Percentiles rank a stretch among this genome's conserved stretches.
These are phyloP conservation scores for Pulveroboletus ravenelii DNA, from an alignment of 768 basidiomycete species.

Conservation along the genomic window DNA sequence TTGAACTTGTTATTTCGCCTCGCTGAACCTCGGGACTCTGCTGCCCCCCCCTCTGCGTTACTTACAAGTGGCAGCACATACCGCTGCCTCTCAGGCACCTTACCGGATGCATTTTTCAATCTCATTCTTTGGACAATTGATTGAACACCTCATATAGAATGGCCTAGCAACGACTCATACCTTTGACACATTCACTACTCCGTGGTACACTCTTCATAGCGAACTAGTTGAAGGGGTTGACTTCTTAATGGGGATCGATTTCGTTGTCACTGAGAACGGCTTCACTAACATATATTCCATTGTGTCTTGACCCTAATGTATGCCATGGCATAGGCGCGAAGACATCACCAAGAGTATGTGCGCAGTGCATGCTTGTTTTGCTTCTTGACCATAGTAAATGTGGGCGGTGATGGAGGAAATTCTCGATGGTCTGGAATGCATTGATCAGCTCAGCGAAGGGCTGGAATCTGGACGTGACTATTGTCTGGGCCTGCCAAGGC, in stretches of 20 bases:
- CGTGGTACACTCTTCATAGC: neutral
- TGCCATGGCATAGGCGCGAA: constrained; percentile 45
- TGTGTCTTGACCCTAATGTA: constrained; percentile 47
- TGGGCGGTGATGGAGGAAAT: constrained; percentile 2
- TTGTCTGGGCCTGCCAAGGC: neutral
- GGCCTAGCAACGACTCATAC: neutral
- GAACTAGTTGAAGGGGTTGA: constrained; percentile 36
- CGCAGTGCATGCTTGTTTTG: neutral
- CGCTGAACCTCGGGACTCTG: neutral
- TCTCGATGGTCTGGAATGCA: neutral
- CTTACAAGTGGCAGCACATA: neutral
- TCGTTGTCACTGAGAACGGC: constrained; percentile 47
- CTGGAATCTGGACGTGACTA: neutral
- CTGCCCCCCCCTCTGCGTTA: too few species aligned
- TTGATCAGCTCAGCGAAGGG: neutral
- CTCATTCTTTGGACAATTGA: neutral
- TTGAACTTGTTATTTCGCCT: neutral
- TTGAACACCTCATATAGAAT: neutral
- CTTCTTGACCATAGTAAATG: neutral
- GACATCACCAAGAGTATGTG: constrained; percentile 39
- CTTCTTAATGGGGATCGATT: constrained; percentile 54
- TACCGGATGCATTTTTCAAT: neutral
- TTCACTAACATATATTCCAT: constrained; percentile 49
- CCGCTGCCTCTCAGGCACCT: neutral
- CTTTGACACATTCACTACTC: constrained; percentile 34